Percentiles rank a stretch among this genome's conserved stretches.
Evolutionary conservation across 2,329 filamentous ascomycete genomes (phyloP).

Genomic region (Diaporthe amygdali): DNA sequence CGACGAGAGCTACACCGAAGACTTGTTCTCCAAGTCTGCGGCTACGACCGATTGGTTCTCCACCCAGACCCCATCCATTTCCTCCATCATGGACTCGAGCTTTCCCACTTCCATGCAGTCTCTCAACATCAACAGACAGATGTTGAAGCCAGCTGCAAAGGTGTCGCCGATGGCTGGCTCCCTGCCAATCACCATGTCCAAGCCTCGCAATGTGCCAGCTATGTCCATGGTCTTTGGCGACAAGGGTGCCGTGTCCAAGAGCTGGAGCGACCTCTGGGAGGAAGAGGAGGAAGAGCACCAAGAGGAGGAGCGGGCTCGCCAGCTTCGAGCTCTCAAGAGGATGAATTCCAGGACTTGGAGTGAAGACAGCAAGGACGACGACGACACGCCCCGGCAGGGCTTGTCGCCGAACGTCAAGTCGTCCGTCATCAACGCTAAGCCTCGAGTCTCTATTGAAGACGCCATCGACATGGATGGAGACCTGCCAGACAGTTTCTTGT

Average conservation of each 20-base stretch:
- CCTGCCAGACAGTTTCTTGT: conserved; percentile 73
- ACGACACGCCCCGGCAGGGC: conserved; percentile 48
- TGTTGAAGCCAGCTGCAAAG: conserved; percentile 54
- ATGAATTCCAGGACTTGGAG: conserved; percentile 81
- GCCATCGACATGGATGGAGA: conserved; percentile 65
- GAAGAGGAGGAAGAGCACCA: conserved; percentile 83
- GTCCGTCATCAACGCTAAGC: conserved; percentile 43
- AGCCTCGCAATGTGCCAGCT: conserved; percentile 71
- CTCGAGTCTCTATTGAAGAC: conserved; percentile 42
- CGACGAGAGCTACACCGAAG: conserved; percentile 80
- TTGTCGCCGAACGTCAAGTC: conserved; percentile 48
- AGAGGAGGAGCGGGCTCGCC: conserved; percentile 64
- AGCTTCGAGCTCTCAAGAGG: conserved; percentile 65
- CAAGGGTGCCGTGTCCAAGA: conserved; percentile 87
- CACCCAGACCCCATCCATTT: conserved; percentile 79
- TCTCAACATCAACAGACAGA: conserved; percentile 58
- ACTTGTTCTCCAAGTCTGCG: conserved; percentile 82
- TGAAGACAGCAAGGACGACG: conserved; percentile 68
- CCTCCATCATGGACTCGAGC: conserved; percentile 83
- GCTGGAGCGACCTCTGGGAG: conserved; percentile 98
- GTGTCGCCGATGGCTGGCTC: conserved; percentile 69
- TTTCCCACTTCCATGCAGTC: conserved; percentile 83
- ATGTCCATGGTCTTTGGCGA: conserved; percentile 83
- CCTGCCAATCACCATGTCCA: conserved; percentile 79
- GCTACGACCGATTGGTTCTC: conserved; percentile 77